Base-by-base conservation (phyloP, 176 grass and related monocot species). In the Bothriochloa decipiens region DNA sequence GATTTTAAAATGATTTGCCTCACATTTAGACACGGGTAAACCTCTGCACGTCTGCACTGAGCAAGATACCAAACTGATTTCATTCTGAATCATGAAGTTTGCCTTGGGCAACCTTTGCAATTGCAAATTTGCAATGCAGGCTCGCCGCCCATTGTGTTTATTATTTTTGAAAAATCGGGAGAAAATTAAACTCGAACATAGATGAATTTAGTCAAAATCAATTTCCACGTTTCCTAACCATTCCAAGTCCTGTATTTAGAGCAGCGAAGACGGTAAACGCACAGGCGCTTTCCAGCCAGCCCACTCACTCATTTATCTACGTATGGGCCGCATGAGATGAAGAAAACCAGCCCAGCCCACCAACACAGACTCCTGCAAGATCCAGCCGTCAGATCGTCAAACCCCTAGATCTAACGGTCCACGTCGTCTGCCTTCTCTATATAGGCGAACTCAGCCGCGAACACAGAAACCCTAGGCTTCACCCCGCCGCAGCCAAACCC, bases 351-450 rank as follows among this genome's bases (percentile, higher is more conserved):
- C 26, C 7, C 55, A 32, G 28, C 26, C 60, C 77, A 85, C 3
- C 6, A 7, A 13, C 14, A 3, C 20, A 20, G 26, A 9, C 7
- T 0, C 4, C 17, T 7, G 10, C 2, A 17, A 9, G 66, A 7
- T 9, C 61, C 6, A 80, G 3, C 75, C 84, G 81, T 84, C 70
- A 22, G 69, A 86, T 90, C 8, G 8, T 9, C 13, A 52, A 79
- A 79, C 88, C 74, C 84, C 88, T 87, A 90, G 47, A 90, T 90
- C 84, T 60, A 72, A 83, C 84, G 27, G 74, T 16, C 16, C 27
- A 67, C 12, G 5, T 13, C 1, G 16, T 53, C 16, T 7, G 3
- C 3, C 36, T 4, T 18, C 10, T 82, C 35, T 87, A 87, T 87
- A 87, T 84, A 84, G 22, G 0, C 2, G 12, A 69, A 47, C n/a